These are phyloP conservation scores for Arachis monticola DNA, from an alignment of 331 rosid species.

Conservation along the genomic window DNA sequence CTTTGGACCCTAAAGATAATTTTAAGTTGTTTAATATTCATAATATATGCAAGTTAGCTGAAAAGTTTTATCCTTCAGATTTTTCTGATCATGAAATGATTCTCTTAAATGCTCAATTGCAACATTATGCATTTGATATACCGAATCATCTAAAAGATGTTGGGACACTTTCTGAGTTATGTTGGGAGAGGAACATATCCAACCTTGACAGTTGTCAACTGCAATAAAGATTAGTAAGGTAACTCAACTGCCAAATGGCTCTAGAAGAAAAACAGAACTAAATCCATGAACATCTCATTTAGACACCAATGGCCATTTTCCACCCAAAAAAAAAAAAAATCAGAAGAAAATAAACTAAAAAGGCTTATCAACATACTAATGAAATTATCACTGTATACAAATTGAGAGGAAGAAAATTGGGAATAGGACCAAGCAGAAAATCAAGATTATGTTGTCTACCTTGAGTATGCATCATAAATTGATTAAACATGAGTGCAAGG, in stretches of 20 bases:
- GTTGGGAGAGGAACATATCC: too few species aligned
- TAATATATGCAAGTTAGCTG: constrained; percentile 7
- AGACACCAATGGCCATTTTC: background rate
- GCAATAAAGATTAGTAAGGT: too few species aligned
- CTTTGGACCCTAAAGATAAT: too few species aligned
- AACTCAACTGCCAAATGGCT: background rate
- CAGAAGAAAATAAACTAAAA: constrained; percentile 39
- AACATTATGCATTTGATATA: too few species aligned
- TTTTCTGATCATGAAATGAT: too few species aligned
- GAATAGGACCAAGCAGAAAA: constrained; percentile 66
- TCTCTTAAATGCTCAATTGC: too few species aligned
- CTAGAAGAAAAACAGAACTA: constrained; percentile 17
- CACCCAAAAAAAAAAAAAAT: constrained; percentile 11
- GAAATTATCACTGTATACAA: constrained; percentile 15
- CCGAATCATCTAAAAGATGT: too few species aligned
- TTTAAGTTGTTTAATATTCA: too few species aligned
- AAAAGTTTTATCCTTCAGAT: background rate
- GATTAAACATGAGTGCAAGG: constrained; percentile 17
- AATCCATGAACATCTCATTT: constrained; percentile 24
- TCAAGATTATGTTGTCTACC: constrained; percentile 98
- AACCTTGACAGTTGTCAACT: too few species aligned
- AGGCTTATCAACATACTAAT: constrained; percentile 46
- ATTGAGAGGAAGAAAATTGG: constrained; percentile 58
- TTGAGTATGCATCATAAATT: constrained; percentile 97
- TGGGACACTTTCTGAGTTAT: background rate